These are phyloP conservation scores for Aspergillus novoparasiticus DNA, from an alignment of 2,329 filamentous ascomycete genomes.

Conservation along the genomic window DNA sequence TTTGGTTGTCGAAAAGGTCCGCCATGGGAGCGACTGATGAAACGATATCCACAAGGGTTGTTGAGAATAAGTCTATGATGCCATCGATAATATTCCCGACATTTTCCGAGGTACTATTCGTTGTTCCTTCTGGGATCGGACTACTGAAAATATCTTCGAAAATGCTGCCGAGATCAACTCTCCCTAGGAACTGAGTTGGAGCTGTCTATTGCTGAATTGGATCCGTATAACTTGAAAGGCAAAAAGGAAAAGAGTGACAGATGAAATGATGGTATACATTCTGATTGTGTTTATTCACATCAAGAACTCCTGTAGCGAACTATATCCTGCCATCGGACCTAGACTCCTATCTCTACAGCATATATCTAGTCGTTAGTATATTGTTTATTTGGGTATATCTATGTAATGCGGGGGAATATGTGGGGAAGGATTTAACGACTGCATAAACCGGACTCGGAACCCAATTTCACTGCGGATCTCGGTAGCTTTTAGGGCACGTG, in stretches of 20 bases:
- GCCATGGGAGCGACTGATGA: neutral
- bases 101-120: neutral
- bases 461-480: neutral
- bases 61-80: neutral
- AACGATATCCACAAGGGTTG: neutral
- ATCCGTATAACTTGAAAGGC: neutral
- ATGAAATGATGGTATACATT: neutral
- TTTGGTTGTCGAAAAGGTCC: neutral
- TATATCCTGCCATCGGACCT: fast-evolving
- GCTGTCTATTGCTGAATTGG: neutral
- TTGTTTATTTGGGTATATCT: fast-evolving
- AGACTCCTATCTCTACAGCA: neutral
- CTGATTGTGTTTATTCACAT: neutral
- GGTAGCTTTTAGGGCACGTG: neutral
- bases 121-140: neutral
- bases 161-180: neutral
- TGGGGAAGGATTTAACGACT: neutral
- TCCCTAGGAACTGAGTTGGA: neutral
- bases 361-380: neutral
- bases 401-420: neutral
- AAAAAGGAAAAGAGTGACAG: neutral
- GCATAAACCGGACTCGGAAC: neutral
- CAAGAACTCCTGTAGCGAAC: neutral
- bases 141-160: neutral
- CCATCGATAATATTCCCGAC: neutral